Conservation (phyloP, 495 filamentous ascomycete genomes). For the Penicillium longicatenatum region DNA sequence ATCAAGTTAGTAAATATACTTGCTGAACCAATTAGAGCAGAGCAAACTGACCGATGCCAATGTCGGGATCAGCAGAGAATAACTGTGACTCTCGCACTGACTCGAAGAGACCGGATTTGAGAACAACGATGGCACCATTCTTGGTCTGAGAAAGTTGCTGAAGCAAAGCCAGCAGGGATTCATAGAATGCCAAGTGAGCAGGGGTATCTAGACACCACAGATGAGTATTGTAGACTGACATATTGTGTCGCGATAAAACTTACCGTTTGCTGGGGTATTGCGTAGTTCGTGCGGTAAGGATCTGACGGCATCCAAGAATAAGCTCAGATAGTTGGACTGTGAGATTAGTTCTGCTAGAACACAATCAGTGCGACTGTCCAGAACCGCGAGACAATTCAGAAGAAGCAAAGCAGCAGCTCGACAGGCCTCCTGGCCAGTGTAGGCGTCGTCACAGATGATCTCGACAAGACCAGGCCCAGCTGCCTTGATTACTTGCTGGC, state of each 20-base stretch:
- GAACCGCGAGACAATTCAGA: slow-evolving; percentile 65
- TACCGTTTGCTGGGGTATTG: slow-evolving; percentile 53
- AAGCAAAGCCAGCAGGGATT: slow-evolving; percentile 80
- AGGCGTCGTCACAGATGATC: slow-evolving; percentile 90
- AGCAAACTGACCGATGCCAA: slow-evolving; percentile 68
- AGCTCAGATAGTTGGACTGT: slow-evolving; percentile 83
- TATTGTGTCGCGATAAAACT: slow-evolving; percentile 15
- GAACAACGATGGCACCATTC: slow-evolving; percentile 73
- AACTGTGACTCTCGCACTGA: slow-evolving; percentile 74
- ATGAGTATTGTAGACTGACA: slow-evolving; percentile 27
- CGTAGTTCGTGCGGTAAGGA: slow-evolving; percentile 66
- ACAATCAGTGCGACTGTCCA: slow-evolving; percentile 66
- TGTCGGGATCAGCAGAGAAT: slow-evolving; percentile 90
- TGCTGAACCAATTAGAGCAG: neutral
- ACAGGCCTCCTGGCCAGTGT: slow-evolving; percentile 76
- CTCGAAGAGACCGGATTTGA: slow-evolving; percentile 88
- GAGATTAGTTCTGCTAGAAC: slow-evolving; percentile 77
- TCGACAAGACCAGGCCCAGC: slow-evolving; percentile 79
- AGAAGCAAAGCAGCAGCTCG: slow-evolving; percentile 82
- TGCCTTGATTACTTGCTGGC: slow-evolving; percentile 71
- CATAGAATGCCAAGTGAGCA: slow-evolving; percentile 61
- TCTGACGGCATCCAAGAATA: slow-evolving; percentile 83
- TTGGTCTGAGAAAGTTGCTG: slow-evolving; percentile 79
- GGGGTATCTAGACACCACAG: slow-evolving; percentile 48
- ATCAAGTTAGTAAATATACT: slow-evolving; percentile 18